Percentiles rank a stretch among this genome's conserved stretches.
phyloP scores from a whole-genome alignment of 2,329 filamentous ascomycete species.

The Cercospora brassicicola region DNA sequence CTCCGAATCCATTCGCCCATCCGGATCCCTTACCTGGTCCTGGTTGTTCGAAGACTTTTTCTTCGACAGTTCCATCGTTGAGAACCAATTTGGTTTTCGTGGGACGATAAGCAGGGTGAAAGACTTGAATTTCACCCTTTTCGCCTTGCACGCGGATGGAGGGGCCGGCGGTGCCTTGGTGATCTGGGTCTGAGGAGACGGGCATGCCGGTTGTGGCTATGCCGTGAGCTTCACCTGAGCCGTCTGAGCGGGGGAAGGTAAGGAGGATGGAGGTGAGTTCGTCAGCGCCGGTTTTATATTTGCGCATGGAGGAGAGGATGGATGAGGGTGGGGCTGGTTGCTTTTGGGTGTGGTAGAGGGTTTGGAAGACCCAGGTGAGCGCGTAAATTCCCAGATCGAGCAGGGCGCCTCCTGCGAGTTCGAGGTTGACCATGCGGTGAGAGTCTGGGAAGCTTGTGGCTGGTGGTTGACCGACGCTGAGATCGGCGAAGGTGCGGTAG shows the following conservation, averaged over 20 bases:
- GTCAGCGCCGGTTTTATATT: conserved; percentile 73
- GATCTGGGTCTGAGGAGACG: conserved; percentile 62
- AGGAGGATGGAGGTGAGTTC: conserved; percentile 76
- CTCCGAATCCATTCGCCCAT: conserved; percentile 52
- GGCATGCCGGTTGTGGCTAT: conserved; percentile 63
- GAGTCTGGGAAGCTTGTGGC: conserved; percentile 61
- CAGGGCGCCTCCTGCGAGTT: conserved; percentile 78
- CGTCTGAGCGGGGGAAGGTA: conserved; percentile 63
- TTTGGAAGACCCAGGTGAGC: conserved; percentile 87
- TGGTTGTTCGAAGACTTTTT: conserved; percentile 49
- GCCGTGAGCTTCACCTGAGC: conserved; percentile 63
- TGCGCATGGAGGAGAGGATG: conserved; percentile 67
- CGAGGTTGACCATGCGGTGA: conserved; percentile 78
- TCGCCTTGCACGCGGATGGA: conserved; percentile 78
- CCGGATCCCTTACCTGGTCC: conserved; percentile 50
- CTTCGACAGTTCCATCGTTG: conserved; percentile 49
- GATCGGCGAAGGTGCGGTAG: conserved; percentile 58
- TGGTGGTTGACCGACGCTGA: conserved; percentile 60
- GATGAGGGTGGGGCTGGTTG: conserved; percentile 64
- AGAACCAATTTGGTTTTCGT: conserved; percentile 43
- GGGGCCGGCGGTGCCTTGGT: conserved; percentile 60
- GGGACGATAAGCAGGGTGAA: conserved; percentile 69
- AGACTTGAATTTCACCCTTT: conserved; percentile 78
- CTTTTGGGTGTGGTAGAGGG: conserved; percentile 74
- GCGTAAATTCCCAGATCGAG: conserved; percentile 87